Evolutionary conservation across 2,329 filamentous ascomycete species (phyloP).

Genomic region (Aureobasidium lini): DNA sequence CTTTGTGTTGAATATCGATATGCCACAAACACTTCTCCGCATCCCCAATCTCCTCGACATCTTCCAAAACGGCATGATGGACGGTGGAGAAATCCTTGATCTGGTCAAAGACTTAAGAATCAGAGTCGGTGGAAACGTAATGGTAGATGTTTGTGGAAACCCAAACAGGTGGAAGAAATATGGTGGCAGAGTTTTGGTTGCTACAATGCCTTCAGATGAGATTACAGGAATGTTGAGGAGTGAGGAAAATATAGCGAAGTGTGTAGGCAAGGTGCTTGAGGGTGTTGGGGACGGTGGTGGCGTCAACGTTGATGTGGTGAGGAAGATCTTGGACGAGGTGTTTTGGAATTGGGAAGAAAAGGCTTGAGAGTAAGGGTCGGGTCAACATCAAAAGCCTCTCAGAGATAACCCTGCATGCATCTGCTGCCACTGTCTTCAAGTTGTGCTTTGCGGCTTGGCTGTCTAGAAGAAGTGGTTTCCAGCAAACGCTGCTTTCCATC

Average conservation of each 20-base stretch:
- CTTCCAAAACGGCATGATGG: not conserved
- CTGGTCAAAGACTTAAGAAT: not conserved
- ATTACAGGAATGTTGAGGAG: not conserved
- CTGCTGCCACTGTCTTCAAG: too few species aligned
- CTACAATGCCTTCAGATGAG: not conserved
- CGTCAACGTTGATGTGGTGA: not conserved
- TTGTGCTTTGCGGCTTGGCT: too few species aligned
- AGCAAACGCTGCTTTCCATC: too few species aligned
- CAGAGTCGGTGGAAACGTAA: not conserved
- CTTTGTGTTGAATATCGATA: not conserved
- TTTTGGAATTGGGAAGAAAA: not conserved
- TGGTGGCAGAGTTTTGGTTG: not conserved
- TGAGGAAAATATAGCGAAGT: not conserved
- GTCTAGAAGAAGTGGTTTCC: too few species aligned
- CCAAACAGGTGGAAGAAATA: not conserved
- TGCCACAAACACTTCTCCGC: not conserved
- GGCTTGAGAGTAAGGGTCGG: not conserved
- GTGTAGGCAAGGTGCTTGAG: not conserved
- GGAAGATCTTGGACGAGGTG: not conserved
- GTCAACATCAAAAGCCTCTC: too few species aligned
- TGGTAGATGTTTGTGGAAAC: not conserved
- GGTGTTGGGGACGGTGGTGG: not conserved
- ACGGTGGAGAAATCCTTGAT: not conserved
- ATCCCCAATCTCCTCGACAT: not conserved
- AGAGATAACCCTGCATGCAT: too few species aligned